phyloP scores from a whole-genome alignment of 495 filamentous ascomycete genomes.

The Trichoderma asperelloides region DNA sequence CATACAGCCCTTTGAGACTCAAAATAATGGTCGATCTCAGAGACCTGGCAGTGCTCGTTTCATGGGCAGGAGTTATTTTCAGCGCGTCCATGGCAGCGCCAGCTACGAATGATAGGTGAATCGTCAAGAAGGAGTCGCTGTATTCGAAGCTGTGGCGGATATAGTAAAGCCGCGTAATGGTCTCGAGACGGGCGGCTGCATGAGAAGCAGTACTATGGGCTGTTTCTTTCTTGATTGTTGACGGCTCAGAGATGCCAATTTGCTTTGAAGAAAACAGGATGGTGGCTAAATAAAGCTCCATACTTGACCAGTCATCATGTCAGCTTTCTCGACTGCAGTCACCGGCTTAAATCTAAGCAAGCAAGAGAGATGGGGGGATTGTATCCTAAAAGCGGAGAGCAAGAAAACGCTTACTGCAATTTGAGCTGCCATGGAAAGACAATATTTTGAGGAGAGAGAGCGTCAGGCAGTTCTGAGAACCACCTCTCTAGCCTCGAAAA shows the following conservation, averaged over 20 bases:
- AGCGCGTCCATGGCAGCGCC: neutral
- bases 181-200: slow-evolving; percentile 22
- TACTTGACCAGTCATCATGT: neutral
- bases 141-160: slow-evolving; percentile 25
- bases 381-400: neutral
- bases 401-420: slow-evolving; percentile 18
- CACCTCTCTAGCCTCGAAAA: slow-evolving; percentile 11
- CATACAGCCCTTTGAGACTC: slow-evolving; percentile 22
- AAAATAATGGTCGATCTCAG: slow-evolving; percentile 24
- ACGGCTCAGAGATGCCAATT: neutral
- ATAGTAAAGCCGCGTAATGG: slow-evolving; percentile 25
- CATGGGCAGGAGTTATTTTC: slow-evolving; percentile 2
- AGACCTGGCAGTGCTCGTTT: slow-evolving; percentile 9
- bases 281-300: neutral
- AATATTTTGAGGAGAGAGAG: slow-evolving; percentile 17
- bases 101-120: slow-evolving; percentile 15
- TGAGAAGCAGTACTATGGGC: slow-evolving; percentile 7
- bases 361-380: neutral
- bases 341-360: neutral
- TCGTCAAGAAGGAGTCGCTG: slow-evolving; percentile 20
- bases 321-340: neutral
- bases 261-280: neutral
- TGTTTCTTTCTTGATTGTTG: neutral
- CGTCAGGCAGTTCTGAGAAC: slow-evolving; percentile 16
- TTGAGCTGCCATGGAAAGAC: slow-evolving; percentile 21